Evolutionary conservation across 768 basidiomycete genomes (phyloP).

Genomic region (Pseudohyphozyma bogoriensis): DNA sequence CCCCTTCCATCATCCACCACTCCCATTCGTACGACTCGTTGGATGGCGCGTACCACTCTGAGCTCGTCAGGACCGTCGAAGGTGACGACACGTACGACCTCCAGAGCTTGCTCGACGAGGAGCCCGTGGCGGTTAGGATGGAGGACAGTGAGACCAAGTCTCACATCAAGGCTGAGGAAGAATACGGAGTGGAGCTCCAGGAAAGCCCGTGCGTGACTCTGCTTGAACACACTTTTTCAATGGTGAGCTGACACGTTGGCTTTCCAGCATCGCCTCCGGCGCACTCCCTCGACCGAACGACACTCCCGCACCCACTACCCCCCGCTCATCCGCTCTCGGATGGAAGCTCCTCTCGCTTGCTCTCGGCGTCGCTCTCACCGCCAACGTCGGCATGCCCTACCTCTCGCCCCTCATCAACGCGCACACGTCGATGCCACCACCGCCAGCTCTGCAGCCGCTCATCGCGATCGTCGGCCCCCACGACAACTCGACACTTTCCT

Average conservation of each 20-base stretch:
- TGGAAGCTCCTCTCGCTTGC: constrained; percentile 17
- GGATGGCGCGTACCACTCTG: too few relatives aligned
- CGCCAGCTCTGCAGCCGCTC: neutral
- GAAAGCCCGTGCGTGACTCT: neutral
- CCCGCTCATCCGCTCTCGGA: neutral
- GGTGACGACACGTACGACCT: neutral
- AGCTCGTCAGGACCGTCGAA: too few relatives aligned
- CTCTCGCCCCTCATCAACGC: neutral
- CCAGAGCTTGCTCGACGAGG: neutral
- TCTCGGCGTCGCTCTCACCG: constrained; percentile 4
- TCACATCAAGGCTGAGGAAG: neutral
- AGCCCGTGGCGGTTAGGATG: neutral
- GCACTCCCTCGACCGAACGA: neutral
- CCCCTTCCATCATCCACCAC: neutral
- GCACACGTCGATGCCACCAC: neutral
- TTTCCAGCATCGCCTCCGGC: too few relatives aligned
- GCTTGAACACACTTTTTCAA: neutral
- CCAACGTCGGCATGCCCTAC: neutral
- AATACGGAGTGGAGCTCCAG: neutral
- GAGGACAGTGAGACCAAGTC: neutral
- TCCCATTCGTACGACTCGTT: too few relatives aligned
- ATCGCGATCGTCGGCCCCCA: neutral
- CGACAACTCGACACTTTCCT: constrained; percentile 8
- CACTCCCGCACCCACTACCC: neutral
- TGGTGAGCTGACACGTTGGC: neutral